Evolutionary conservation across 495 filamentous ascomycete species (phyloP).

Genomic region (Cairneyella variabilis): DNA sequence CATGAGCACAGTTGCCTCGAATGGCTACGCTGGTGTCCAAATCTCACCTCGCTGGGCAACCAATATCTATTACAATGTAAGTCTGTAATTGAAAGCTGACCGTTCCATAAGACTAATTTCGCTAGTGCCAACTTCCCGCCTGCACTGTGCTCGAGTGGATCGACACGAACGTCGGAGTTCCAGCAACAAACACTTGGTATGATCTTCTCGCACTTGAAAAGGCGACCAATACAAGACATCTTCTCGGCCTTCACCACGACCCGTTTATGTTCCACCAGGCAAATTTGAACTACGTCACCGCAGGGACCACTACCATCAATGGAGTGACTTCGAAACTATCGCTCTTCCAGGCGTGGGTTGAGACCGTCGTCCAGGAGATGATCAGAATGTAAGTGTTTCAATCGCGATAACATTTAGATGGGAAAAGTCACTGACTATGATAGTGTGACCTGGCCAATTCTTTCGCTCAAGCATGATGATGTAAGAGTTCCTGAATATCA

Average conservation of each 20-base stretch:
- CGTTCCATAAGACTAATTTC: background rate
- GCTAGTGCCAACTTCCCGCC: conserved; percentile 43
- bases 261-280: conserved; percentile 54
- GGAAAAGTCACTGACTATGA: too few relatives aligned
- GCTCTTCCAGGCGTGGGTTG: conserved; percentile 60
- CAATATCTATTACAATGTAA: conserved; percentile 58
- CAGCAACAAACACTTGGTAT: conserved; percentile 43
- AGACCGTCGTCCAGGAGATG: conserved; percentile 53
- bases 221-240: conserved; percentile 48
- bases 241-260: conserved; percentile 52
- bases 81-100: background rate
- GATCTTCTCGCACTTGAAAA: conserved; percentile 47
- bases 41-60: conserved; percentile 60
- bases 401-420: background rate
- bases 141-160: conserved; percentile 61
- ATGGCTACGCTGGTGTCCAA: conserved; percentile 54
- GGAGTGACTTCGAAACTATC: conserved; percentile 44
- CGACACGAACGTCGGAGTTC: conserved; percentile 43
- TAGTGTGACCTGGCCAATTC: conserved; percentile 57
- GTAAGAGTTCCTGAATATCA: background rate
- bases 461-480: conserved; percentile 52
- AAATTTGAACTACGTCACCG: conserved; percentile 52
- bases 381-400: conserved; percentile 26
- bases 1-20: conserved; percentile 43
- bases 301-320: conserved; percentile 46